Base-by-base conservation (phyloP, 768 basidiomycete species). In the Lanmaoa pseudosensibilis region DNA sequence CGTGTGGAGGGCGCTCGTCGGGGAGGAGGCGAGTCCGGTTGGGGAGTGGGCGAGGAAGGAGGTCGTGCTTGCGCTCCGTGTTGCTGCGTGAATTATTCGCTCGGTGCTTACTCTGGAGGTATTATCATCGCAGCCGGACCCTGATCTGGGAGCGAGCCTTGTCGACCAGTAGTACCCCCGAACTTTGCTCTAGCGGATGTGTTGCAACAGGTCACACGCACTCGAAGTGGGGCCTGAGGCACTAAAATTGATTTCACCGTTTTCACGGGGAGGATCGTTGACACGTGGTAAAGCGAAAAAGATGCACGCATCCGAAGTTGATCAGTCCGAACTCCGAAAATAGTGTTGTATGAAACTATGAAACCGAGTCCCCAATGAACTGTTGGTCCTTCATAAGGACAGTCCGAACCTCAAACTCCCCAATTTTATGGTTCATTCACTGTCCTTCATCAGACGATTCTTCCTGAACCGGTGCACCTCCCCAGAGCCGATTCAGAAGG, bases 401-500 rank as follows among this genome's bases (percentile, higher is more conserved):
- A 11, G 16, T 23, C 16, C 16, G 27, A 37, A 37, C 41, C 1
- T 25, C 30, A 6, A 34, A 9, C 6, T 9, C 32, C 16, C 16
- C 3, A 5, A 36, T 13, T 40, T 30, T 25, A 30, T 27, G 21
- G 1, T 40, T 63, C 41, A 51, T 30, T 23, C 49, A 39, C 23
- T 43, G n/a, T 53, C 43, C 65, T 37, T 68, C 67, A 13, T 62
- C 60, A 10, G 66, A 65, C 12, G 66, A 68, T 21, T 65, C 63
- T 25, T 60, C 58, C 25, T 37, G 57, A 27, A 50, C 55, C 4
- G 44, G 50, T 0, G 47, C 76, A 64, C 69, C 67, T 38, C 78
- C 83, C 81, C 83, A 88, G 59, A 90, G 78, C 10, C 84, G 73
- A 49, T 79, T 80, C 39, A 89, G 56, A 8, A 89, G 70, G 62